A percentile compares a stretch with the other conserved stretches of the same genome.
Conservation (phyloP, 139 green algal species). For the Medakamo hakoo region DNA sequence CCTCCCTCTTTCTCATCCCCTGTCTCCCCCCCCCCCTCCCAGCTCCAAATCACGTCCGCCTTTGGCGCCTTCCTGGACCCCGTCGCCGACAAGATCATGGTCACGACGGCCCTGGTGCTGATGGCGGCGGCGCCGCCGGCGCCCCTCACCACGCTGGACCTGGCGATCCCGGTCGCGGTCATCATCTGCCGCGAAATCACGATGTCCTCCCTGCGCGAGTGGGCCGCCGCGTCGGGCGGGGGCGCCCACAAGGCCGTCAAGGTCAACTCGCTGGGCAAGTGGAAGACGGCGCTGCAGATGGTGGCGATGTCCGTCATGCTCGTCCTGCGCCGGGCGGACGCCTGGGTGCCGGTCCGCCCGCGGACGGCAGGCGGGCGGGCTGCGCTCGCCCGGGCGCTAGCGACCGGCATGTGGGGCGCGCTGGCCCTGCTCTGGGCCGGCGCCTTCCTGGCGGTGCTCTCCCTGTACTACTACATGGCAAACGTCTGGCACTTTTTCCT, state of each 20-base stretch:
- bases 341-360: background rate
- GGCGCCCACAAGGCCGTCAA: constrained; percentile 29
- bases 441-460: constrained; percentile 34
- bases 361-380: constrained; percentile 2
- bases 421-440: constrained; percentile 33
- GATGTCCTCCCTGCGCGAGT: constrained; percentile 84
- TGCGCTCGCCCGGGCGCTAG: background rate
- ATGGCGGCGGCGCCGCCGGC: constrained; percentile 43
- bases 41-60: constrained; percentile 31
- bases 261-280: constrained; percentile 42
- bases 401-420: background rate
- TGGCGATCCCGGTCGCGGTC: constrained; percentile 17
- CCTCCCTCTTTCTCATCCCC: too few relatives aligned
- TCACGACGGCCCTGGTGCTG: constrained; percentile 68
- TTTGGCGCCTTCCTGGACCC: constrained; percentile 97
- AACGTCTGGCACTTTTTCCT: constrained; percentile 26
- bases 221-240: constrained; percentile 54
- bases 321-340: constrained; percentile 25
- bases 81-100: constrained; percentile 96
- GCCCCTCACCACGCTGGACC: constrained; percentile 9
- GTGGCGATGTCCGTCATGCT: constrained; percentile 49
- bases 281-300: constrained; percentile 45
- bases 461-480: constrained; percentile 47
- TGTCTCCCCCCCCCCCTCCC: background rate
- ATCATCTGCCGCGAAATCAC: constrained; percentile 86